phyloP scores from a whole-genome alignment of 2,329 filamentous ascomycete species.

The Ascochyta rabiei region DNA sequence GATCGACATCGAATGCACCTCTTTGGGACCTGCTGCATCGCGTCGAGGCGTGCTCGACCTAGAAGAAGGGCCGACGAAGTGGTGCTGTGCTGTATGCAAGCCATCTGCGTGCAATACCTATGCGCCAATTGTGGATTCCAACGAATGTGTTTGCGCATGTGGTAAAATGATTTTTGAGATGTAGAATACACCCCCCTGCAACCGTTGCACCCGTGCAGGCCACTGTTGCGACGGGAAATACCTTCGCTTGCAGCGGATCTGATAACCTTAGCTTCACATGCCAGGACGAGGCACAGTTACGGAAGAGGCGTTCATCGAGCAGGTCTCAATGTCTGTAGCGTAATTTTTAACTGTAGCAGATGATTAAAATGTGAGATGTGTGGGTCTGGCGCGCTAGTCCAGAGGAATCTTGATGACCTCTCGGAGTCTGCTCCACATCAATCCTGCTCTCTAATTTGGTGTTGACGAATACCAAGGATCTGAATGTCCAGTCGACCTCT shows the following conservation, averaged over 20 bases:
- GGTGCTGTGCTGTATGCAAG: conserved; percentile 1
- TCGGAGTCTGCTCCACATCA: conserved; percentile 5
- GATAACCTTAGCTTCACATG: conserved; percentile 26
- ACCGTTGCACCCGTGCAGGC: background rate
- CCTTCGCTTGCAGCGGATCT: conserved; percentile 33
- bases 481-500: background rate
- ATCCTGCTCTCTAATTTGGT: conserved; percentile 4
- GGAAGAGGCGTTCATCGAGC: background rate
- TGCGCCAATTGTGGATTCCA: conserved; percentile 16
- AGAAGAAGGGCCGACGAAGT: conserved; percentile 17
- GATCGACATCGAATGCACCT: conserved; percentile 13
- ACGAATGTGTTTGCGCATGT: background rate
- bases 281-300: conserved; percentile 18
- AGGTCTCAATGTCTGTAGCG: conserved; percentile 14
- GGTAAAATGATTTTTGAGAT: background rate
- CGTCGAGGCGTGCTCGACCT: conserved; percentile 6
- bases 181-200: background rate
- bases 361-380: background rate
- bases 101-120: conserved; percentile 14
- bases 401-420: conserved; percentile 1
- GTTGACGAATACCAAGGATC: conserved; percentile 2
- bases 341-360: background rate
- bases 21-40: conserved; percentile 15
- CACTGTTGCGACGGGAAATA: conserved; percentile 4
- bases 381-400: conserved; percentile 2